Conservation (phyloP, 2,329 filamentous ascomycete genomes). For the Cladosporium halotolerans region DNA sequence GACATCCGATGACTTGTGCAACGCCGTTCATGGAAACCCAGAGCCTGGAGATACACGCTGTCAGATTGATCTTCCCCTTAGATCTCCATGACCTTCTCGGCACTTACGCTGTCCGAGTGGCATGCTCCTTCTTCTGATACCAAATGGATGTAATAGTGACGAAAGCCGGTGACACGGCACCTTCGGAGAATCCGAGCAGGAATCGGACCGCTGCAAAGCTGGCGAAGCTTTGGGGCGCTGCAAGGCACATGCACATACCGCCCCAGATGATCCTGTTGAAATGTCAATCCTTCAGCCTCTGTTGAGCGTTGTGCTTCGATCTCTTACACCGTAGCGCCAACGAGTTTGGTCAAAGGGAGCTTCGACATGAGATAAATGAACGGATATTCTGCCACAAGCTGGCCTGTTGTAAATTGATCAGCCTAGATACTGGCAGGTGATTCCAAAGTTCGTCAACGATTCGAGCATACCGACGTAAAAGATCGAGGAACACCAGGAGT, state of each 20-base stretch:
- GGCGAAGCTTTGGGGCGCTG: slow-evolving; percentile 55
- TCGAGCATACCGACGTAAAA: slow-evolving; percentile 38
- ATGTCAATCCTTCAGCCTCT: slow-evolving; percentile 43
- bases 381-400: neutral
- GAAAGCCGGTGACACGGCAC: slow-evolving; percentile 48
- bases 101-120: slow-evolving; percentile 20
- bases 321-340: slow-evolving; percentile 30
- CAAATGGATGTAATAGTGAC: slow-evolving; percentile 49
- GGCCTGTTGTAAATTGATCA: slow-evolving; percentile 18
- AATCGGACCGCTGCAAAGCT: slow-evolving; percentile 53
- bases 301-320: slow-evolving; percentile 44
- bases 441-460: neutral
- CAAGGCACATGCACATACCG: slow-evolving; percentile 52
- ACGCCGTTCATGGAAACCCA: slow-evolving; percentile 45
- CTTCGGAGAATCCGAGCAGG: slow-evolving; percentile 50
- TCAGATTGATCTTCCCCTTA: neutral
- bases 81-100: too few relatives aligned
- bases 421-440: slow-evolving; percentile 14
- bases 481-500: slow-evolving; percentile 44
- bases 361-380: slow-evolving; percentile 43
- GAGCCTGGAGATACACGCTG: slow-evolving; percentile 16
- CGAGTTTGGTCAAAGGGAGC: slow-evolving; percentile 46
- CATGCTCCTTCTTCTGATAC: slow-evolving; percentile 45
- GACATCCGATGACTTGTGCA: slow-evolving; percentile 40
- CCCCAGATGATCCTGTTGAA: slow-evolving; percentile 60